Conservation (phyloP, 352 stramenopile genomes). For the Phytopythium litorale region DNA sequence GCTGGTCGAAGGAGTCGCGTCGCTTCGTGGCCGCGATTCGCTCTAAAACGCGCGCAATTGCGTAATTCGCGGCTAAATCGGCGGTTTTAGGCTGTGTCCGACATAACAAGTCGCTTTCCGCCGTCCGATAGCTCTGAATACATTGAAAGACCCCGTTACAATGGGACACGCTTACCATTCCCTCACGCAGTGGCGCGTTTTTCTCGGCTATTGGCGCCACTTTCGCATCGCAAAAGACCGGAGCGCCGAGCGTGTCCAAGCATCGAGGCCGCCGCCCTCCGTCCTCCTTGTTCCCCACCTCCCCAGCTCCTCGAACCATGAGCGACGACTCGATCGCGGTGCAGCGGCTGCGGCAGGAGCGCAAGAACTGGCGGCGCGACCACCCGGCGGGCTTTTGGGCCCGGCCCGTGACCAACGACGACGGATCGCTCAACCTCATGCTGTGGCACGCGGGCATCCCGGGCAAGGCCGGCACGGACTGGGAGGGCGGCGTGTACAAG, state of each 20-base stretch:
- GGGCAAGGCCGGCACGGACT: slow-evolving; percentile 94
- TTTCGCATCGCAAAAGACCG: neutral
- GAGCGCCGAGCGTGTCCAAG: neutral
- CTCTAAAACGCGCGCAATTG: neutral
- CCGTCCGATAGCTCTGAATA: neutral
- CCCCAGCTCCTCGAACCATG: slow-evolving; percentile 20
- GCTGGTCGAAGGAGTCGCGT: neutral
- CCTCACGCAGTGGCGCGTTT: neutral
- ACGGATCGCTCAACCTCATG: slow-evolving; percentile 97
- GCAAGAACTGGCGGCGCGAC: slow-evolving; percentile 94
- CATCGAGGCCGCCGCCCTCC: neutral
- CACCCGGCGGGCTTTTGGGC: slow-evolving; percentile 97
- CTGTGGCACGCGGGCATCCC: slow-evolving; percentile 96
- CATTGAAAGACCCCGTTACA: neutral
- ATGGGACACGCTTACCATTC: slow-evolving; percentile 6
- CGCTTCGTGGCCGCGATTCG: neutral
- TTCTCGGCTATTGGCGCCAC: neutral
- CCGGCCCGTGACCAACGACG: slow-evolving; percentile 87
- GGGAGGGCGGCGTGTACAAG: slow-evolving; percentile 97
- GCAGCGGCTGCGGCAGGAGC: slow-evolving; percentile 89
- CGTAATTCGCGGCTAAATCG: neutral
- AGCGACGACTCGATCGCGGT: slow-evolving; percentile 89
- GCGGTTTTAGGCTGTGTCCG: neutral
- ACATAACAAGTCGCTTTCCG: neutral
- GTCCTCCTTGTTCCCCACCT: neutral